A percentile compares a stretch with the other conserved stretches of the same genome.
These are phyloP conservation scores for Ceratocystis papillata DNA, from an alignment of 2,329 filamentous ascomycete genomes.

Conservation along the genomic window DNA sequence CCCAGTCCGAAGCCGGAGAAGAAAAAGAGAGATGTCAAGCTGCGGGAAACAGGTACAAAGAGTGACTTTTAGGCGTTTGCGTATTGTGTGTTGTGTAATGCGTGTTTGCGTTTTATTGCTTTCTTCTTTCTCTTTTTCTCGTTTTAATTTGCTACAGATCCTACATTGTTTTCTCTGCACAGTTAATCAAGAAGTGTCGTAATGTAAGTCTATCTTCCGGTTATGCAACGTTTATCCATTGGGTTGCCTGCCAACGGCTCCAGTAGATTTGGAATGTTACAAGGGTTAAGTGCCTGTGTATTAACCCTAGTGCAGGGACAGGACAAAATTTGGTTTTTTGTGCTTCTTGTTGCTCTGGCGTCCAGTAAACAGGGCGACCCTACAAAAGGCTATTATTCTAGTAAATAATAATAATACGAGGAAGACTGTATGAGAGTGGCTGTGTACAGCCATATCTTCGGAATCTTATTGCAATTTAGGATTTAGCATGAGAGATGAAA, in stretches of 20 bases:
- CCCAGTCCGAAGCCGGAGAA: slow-evolving; percentile 38
- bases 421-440: neutral
- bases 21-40: slow-evolving; percentile 22
- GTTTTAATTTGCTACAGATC: neutral
- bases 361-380: neutral
- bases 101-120: neutral
- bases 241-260: neutral
- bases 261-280: too few relatives aligned
- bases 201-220: neutral
- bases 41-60: neutral
- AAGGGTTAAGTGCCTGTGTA: too few relatives aligned
- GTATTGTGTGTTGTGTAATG: neutral
- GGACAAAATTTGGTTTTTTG: too few relatives aligned
- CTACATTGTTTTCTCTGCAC: neutral
- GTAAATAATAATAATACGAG: neutral
- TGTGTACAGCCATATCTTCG: neutral
- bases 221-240: neutral
- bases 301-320: too few relatives aligned
- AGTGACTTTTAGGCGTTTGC: neutral
- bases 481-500: neutral
- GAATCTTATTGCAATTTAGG: neutral
- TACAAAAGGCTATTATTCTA: neutral
- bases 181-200: neutral
- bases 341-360: too few relatives aligned
- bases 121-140: neutral